Base-by-base conservation (phyloP, 2,329 filamentous ascomycete species). In the Alternaria triticina region DNA sequence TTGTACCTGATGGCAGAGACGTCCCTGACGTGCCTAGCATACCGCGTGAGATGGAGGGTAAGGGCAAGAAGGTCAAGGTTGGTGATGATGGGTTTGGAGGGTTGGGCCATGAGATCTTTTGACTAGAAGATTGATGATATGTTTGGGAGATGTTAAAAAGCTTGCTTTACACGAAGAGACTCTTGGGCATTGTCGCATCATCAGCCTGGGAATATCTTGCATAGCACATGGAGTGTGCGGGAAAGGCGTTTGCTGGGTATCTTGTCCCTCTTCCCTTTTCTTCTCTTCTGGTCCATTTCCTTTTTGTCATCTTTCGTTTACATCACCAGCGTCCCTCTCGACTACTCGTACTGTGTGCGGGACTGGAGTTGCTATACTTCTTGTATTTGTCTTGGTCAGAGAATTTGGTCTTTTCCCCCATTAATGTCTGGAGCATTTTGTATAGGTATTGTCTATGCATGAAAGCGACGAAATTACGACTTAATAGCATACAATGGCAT, bases 81-180 rank as follows among this genome's bases (percentile, higher is more conserved):
- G 57, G 55, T 1, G 67, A 69, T 36, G 77, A 79, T 67, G 75
- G 73, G 11, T 79, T 70, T 59, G 77, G 76, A 0, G 77, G 77
- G 3, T 58, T 74, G 12, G 76, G 69, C 7, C 72, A 79, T 64
- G 77, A 79, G 65, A 79, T 79, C n/a, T 79, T 79, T 49, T 79
- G 59, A 74, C 17, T 50, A 23, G 52, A 23, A 28, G 28, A 54
- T 33, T 23, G 52, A 54, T 54, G 52, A 54, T 20, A 8, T 0
- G 33, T 27, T 22, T 20, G 13, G 13, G 3, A 22, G 5, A 52
- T 52, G 49, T 15, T 23, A 20, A 40, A 22, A 23, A 25, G 30
- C 49, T n/a, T 40, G 30, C 17, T 20, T n/a, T 40, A 17, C 15
- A 0, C 8, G 33, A 5, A 1, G 49, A 22, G 7, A 22, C 6